These are phyloP conservation scores for Musa troglodytarum DNA, from an alignment of 176 grass and related monocot species.

Conservation along the genomic window DNA sequence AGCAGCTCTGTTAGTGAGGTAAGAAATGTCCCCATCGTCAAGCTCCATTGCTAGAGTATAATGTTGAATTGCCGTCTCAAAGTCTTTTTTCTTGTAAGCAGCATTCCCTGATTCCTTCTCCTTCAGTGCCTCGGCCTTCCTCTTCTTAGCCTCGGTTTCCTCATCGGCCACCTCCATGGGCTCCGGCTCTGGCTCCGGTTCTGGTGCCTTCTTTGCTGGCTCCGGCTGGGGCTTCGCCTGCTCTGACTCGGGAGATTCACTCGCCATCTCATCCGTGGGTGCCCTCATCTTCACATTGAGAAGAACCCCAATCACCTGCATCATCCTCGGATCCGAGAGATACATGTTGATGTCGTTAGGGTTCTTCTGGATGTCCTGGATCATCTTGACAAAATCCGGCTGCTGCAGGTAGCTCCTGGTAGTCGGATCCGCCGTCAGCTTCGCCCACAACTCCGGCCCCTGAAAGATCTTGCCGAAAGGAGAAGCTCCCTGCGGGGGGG, in stretches of 20 bases:
- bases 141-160: conserved; percentile 49
- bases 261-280: conserved; percentile 33
- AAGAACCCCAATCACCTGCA: conserved; percentile 90
- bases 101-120: conserved; percentile 70
- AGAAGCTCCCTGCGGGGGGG: conserved; percentile 18
- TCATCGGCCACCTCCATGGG: conserved; percentile 67
- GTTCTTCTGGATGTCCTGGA: conserved; percentile 82
- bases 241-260: conserved; percentile 24
- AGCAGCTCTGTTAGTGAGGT: conserved; percentile 45
- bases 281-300: conserved; percentile 90
- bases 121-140: conserved; percentile 69
- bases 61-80: conserved; percentile 32
- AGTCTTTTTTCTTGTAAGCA: conserved; percentile 30
- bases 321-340: conserved; percentile 80
- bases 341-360: conserved; percentile 66
- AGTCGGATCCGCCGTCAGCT: conserved; percentile 69
- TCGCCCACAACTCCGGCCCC: conserved; percentile 86
- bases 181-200: conserved; percentile 36
- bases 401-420: conserved; percentile 75
- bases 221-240: conserved; percentile 22
- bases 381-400: conserved; percentile 84
- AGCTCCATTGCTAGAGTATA: conserved; percentile 28
- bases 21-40: conserved; percentile 38
- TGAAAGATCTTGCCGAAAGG: conserved; percentile 78
- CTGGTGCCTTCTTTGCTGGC: conserved; percentile 30